These are phyloP conservation scores for Alternaria infectoria DNA, from an alignment of 2,329 filamentous ascomycete species.

Conservation along the genomic window DNA sequence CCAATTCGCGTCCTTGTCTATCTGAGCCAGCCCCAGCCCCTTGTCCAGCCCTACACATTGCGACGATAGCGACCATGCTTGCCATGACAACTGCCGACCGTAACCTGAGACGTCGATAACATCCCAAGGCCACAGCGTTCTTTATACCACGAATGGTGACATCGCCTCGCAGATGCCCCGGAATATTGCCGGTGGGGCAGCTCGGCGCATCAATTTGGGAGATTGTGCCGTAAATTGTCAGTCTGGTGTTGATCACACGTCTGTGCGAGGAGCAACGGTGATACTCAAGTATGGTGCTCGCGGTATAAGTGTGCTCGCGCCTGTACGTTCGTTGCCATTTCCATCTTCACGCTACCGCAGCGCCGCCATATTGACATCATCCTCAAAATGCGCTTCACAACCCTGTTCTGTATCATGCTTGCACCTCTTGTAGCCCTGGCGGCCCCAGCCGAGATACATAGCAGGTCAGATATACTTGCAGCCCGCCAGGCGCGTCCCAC, in stretches of 20 bases:
- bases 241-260: not conserved
- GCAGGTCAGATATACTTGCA: constrained; percentile 2
- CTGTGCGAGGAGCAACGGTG: not conserved
- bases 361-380: not conserved
- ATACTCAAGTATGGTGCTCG: not conserved
- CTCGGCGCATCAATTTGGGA: constrained; percentile 2
- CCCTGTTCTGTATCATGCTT: constrained; percentile 18
- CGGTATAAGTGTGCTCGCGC: not conserved
- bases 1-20: not conserved
- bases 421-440: constrained; percentile 22
- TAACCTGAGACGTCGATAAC: not conserved
- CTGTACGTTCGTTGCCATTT: not conserved
- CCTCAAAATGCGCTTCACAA: constrained; percentile 26
- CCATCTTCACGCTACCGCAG: not conserved
- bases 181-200: constrained; percentile 12
- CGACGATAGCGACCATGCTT: not conserved
- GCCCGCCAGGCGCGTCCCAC: constrained; percentile 19
- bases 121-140: not conserved
- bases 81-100: constrained; percentile 1
- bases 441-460: constrained; percentile 11
- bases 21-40: not conserved
- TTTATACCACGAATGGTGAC: not conserved
- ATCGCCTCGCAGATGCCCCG: constrained; percentile 1
- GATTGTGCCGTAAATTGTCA: constrained; percentile 4
- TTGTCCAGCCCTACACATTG: not conserved